Evolutionary conservation across 257 asterid genomes (phyloP), one percentile per base, ranked within the genome.

Genomic region (Schizonepeta tenuifolia): DNA sequence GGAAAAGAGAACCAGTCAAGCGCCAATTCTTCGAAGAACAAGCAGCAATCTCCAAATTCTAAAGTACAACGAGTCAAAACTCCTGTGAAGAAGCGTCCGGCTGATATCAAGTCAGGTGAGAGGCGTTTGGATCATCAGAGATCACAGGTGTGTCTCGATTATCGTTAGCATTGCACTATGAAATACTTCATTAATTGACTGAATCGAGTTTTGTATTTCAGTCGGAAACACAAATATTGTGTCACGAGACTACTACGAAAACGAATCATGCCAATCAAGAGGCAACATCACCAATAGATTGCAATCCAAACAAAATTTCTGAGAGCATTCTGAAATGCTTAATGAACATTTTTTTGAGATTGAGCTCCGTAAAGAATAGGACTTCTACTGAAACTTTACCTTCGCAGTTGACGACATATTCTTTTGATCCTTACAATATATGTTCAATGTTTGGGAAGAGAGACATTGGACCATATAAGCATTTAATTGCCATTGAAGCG

Each of bases 241-340:
- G 78, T 38, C 80, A 77, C 10, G 85, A 77, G 59, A 75, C 69
- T 74, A 54, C 81, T 6, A 82, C 78, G 63, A 81, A 75, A 76
- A 76, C 64, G 73, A 67, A 54, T 61, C 70, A 63, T 60, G 65
- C 59, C 21, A 22, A 22, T 49, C 85, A 57, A 69, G 88, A 77
- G 24, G 79, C 77, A 33, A 77, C 55, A 46, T 69, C 75, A 8
- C 65, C 80, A 0, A 26, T 55, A 28, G 83, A 70, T 56, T 81
- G 84, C 46, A 75, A 69, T 74, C 96, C 96, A 46, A 93, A 90
- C 62, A 82, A 83, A 78, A 79, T 93, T 54, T 93, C 98, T 0
- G 98, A 90, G 86, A 82, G 76, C 80, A 86, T 87, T 69, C 53
- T 93, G 83, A 90, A 87, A 84, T 93, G 98, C 79, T 82, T 93